These are phyloP conservation scores for Torulaspora pretoriensis DNA, from an alignment of 1,139 yeast genomes.

Conservation along the genomic window DNA sequence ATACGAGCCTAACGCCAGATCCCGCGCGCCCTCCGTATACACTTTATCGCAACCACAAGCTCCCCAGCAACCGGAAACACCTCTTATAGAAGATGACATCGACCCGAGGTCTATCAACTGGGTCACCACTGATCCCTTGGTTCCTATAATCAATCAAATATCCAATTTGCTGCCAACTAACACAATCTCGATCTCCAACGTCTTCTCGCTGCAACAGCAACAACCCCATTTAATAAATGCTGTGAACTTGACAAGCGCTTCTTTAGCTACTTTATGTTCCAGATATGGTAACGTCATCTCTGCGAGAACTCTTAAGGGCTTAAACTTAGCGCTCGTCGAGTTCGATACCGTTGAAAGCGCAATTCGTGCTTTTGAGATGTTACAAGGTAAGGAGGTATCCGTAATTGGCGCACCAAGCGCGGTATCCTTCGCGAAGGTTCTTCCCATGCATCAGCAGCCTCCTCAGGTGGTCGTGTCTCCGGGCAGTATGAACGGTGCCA, in stretches of 20 bases:
- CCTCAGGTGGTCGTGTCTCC: slow-evolving; percentile 17
- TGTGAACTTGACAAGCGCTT: slow-evolving; percentile 28
- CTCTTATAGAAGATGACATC: slow-evolving; percentile 48
- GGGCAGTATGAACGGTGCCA: slow-evolving; percentile 8
- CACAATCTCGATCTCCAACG: slow-evolving; percentile 66
- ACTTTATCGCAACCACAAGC: slow-evolving; percentile 27
- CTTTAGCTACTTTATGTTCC: slow-evolving; percentile 41
- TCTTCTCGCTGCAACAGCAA: slow-evolving; percentile 52
- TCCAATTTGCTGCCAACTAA: slow-evolving; percentile 44
- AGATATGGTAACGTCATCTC: slow-evolving; percentile 53
- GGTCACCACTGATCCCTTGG: slow-evolving; percentile 60
- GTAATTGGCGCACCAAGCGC: slow-evolving; percentile 64
- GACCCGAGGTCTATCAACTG: slow-evolving; percentile 46
- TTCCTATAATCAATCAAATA: slow-evolving; percentile 50
- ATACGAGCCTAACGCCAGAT: slow-evolving; percentile 32
- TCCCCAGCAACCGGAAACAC: slow-evolving; percentile 36
- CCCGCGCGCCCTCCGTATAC: slow-evolving; percentile 43
- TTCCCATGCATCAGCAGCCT: slow-evolving; percentile 38
- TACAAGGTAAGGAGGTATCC: slow-evolving; percentile 70
- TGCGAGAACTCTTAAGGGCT: slow-evolving; percentile 53
- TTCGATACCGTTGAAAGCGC: slow-evolving; percentile 70
- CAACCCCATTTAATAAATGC: slow-evolving; percentile 38
- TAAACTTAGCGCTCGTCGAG: slow-evolving; percentile 64
- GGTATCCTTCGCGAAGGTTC: slow-evolving; percentile 63
- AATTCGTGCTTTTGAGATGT: slow-evolving; percentile 66